Conservation (phyloP, 148 eudicot species). For the Selenicereus undatus region DNA sequence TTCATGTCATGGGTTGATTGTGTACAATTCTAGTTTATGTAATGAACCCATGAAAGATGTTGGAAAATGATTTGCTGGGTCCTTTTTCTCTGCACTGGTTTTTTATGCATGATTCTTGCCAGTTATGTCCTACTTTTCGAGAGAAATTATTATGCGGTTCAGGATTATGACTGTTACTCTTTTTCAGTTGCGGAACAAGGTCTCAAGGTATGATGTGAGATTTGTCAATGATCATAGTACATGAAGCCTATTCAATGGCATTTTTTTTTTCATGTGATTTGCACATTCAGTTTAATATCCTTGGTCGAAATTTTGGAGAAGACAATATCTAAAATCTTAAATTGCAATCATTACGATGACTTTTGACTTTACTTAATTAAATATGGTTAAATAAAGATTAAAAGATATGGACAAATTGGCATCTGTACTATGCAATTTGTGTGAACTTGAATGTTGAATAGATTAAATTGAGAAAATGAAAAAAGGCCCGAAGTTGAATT, state of each 20-base stretch:
- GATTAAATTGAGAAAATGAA: no score
- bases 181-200: neutral
- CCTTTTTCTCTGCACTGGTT: neutral
- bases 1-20: constrained; percentile 15
- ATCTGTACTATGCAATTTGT: no score
- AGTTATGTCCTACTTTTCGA: neutral
- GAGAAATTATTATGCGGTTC: neutral
- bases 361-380: no score
- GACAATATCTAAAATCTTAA: neutral
- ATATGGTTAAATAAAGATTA: no score
- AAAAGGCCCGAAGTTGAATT: no score
- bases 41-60: constrained; percentile 20
- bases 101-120: neutral
- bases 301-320: neutral
- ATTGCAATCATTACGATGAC: no score
- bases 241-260: neutral
- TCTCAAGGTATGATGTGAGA: neutral
- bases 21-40: constrained; percentile 10
- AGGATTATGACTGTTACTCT: neutral
- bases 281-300: neutral
- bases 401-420: no score
- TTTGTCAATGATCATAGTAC: neutral
- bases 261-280: no score
- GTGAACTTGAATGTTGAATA: no score
- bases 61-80: neutral